These are phyloP conservation scores for Trichoderma atrobrunneum DNA, from an alignment of 2,329 filamentous ascomycete genomes.

Conservation along the genomic window DNA sequence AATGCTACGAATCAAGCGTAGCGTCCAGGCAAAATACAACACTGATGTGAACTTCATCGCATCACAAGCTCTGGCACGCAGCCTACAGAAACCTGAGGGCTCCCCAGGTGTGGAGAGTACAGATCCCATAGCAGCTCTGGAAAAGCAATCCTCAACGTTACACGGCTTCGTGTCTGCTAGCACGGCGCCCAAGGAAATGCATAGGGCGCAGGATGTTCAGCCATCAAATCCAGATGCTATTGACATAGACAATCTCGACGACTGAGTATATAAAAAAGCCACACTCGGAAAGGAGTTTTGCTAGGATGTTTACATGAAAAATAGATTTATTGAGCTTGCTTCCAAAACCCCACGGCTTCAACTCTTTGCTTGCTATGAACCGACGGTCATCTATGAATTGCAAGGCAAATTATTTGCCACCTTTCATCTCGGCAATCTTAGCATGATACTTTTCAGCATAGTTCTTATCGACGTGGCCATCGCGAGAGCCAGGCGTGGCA, in stretches of 20 bases:
- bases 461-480: constrained; percentile 61
- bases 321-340: not conserved
- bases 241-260: constrained; percentile 71
- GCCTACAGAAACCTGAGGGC: constrained; percentile 60
- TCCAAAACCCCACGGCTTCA: not conserved
- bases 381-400: not conserved
- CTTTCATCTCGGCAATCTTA: constrained; percentile 53
- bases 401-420: constrained; percentile 35
- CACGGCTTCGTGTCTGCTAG: constrained; percentile 88
- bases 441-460: constrained; percentile 60
- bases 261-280: constrained; percentile 37
- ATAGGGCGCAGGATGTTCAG: constrained; percentile 39
- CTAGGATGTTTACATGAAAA: not conserved
- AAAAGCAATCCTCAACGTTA: constrained; percentile 83
- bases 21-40: constrained; percentile 96
- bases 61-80: constrained; percentile 84
- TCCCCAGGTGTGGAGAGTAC: constrained; percentile 49
- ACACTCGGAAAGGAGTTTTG: not conserved
- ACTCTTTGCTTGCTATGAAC: not conserved
- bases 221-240: constrained; percentile 81
- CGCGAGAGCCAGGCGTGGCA: constrained; percentile 61
- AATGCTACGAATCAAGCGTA: constrained; percentile 96
- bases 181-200: constrained; percentile 62
- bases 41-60: constrained; percentile 99
- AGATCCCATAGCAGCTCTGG: constrained; percentile 87